These are phyloP conservation scores for Leccinum subgranulosum DNA, from an alignment of 768 basidiomycete species.

Conservation along the genomic window DNA sequence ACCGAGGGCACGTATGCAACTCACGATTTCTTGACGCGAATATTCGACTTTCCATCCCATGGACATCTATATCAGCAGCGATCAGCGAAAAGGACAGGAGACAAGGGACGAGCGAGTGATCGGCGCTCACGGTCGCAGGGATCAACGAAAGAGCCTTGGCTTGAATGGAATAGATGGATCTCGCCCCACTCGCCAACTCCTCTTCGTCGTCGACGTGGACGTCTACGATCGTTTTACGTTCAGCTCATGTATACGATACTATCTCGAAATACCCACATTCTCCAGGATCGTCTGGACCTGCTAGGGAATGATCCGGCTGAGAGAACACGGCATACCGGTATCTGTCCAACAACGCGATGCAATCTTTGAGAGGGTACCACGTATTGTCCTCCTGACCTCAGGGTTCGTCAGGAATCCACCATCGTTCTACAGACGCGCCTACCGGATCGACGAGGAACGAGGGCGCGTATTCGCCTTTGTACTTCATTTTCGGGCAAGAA, in stretches of 20 bases:
- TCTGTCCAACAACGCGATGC: slow-evolving; percentile 58
- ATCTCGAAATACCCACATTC: slow-evolving; percentile 20
- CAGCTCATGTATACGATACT: background rate
- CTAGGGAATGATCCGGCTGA: slow-evolving; percentile 53
- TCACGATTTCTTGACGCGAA: slow-evolving; percentile 34
- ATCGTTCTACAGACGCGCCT: slow-evolving; percentile 13
- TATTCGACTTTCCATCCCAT: slow-evolving; percentile 29
- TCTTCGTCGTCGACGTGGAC: slow-evolving; percentile 14
- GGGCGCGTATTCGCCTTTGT: slow-evolving; percentile 91
- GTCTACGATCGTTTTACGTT: slow-evolving; percentile 12
- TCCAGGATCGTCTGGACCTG: slow-evolving; percentile 27
- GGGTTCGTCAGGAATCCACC: slow-evolving; percentile 1
- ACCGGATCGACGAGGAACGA: slow-evolving; percentile 89
- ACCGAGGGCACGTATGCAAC: slow-evolving; percentile 47
- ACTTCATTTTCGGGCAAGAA: slow-evolving; percentile 91
- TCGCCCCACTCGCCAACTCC: slow-evolving; percentile 19
- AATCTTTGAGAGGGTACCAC: slow-evolving; percentile 68
- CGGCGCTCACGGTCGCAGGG: slow-evolving; percentile 23
- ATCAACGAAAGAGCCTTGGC: slow-evolving; percentile 19
- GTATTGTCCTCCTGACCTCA: slow-evolving; percentile 63
- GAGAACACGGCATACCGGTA: slow-evolving; percentile 71
- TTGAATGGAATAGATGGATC: slow-evolving; percentile 24
- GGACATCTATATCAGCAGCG: slow-evolving; percentile 14
- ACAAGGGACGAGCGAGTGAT: background rate
- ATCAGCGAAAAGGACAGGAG: slow-evolving; percentile 4